Evolutionary conservation across 2,329 filamentous ascomycete genomes (phyloP).

Genomic region (Diaporthe nobilis): DNA sequence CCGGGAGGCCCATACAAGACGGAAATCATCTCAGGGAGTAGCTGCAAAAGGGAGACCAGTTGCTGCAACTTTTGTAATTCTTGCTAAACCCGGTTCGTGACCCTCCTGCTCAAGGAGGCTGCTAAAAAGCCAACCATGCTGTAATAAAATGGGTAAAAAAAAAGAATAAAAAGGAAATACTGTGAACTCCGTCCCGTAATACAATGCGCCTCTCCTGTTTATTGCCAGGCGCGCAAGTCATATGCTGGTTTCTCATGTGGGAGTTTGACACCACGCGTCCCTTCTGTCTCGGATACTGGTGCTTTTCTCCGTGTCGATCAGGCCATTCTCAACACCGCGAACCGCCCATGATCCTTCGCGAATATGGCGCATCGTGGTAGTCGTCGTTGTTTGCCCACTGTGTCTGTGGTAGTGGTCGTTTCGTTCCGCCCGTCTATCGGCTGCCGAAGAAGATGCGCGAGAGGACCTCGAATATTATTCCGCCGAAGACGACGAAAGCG

Average conservation of each 20-base stretch:
- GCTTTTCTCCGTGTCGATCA: background rate
- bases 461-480: constrained; percentile 70
- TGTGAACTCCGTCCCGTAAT: constrained; percentile 38
- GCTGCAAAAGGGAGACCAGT: constrained; percentile 25
- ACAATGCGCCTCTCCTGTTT: constrained; percentile 32
- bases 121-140: constrained; percentile 27
- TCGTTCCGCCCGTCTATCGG: constrained; percentile 26
- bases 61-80: constrained; percentile 33
- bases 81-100: constrained; percentile 11
- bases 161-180: background rate
- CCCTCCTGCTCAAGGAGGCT: background rate
- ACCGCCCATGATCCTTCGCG: background rate
- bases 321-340: background rate
- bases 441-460: constrained; percentile 65
- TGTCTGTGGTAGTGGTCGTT: background rate
- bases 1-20: too few relatives aligned
- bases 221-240: constrained; percentile 16
- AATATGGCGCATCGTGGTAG: background rate
- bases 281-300: background rate
- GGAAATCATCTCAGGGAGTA: background rate
- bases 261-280: background rate
- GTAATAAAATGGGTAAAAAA: constrained; percentile 33
- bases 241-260: background rate
- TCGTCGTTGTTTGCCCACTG: background rate
- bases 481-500: constrained; percentile 73